These are phyloP conservation scores for Keqinozyma sinolaborantium DNA, from an alignment of 1,139 yeast species.

Conservation along the genomic window DNA sequence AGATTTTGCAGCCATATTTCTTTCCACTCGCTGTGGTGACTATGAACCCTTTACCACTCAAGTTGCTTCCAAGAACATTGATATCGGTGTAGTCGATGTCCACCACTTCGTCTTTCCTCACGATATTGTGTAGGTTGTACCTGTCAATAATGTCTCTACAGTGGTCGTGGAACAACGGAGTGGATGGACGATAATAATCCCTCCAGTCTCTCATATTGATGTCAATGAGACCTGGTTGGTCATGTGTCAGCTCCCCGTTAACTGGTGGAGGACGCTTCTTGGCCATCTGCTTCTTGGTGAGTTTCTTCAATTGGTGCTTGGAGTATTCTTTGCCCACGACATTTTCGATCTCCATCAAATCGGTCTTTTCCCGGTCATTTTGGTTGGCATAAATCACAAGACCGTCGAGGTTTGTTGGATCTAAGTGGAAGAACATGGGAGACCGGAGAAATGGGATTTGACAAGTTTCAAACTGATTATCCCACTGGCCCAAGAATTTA, in stretches of 20 bases:
- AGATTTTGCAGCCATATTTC: conserved; percentile 30
- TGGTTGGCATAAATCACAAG: conserved; percentile 38
- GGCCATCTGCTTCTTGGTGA: conserved; percentile 6
- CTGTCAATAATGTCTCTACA: conserved; percentile 33
- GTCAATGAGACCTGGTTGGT: conserved; percentile 32
- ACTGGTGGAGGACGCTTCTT: conserved; percentile 13
- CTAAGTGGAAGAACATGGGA: conserved; percentile 51
- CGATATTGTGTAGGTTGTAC: conserved; percentile 25
- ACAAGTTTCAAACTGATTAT: conserved; percentile 39
- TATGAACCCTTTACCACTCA: conserved; percentile 27
- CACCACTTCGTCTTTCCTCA: conserved; percentile 32
- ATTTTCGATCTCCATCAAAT: conserved; percentile 40
- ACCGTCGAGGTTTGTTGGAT: conserved; percentile 44
- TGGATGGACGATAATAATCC: conserved; percentile 46
- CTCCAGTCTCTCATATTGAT: conserved; percentile 45
- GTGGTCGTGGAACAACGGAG: conserved; percentile 36
- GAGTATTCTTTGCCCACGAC: conserved; percentile 46
- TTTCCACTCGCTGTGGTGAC: conserved; percentile 24
- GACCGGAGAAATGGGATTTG: conserved; percentile 43
- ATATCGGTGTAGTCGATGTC: conserved; percentile 27
- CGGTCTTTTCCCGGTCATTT: conserved; percentile 25
- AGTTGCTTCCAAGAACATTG: conserved; percentile 18
- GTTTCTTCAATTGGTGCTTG: conserved; percentile 39
- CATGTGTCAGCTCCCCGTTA: conserved; percentile 15
- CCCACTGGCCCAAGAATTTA: conserved; percentile 41